phyloP scores from a whole-genome alignment of 805 yeast genomes.

The Deakozyma indianensis region DNA sequence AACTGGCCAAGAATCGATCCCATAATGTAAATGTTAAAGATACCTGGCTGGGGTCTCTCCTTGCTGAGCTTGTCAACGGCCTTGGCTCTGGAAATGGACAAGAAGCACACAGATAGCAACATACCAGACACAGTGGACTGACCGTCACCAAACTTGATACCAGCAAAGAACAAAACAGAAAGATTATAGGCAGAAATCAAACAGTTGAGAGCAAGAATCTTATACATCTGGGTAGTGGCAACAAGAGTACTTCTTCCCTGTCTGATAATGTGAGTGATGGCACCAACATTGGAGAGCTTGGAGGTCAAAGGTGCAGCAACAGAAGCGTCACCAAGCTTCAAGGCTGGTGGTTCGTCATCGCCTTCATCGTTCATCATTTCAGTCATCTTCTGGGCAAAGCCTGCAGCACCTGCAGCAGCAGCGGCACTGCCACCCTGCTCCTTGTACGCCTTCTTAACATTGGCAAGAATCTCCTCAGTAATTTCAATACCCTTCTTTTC shows the following conservation, averaged over 20 bases:
- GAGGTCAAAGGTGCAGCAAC: conserved; percentile 99
- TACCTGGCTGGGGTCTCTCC: conserved; percentile 95
- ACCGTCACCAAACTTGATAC: conserved; percentile 95
- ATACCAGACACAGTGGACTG: conserved; percentile 97
- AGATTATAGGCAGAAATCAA: conserved; percentile 91
- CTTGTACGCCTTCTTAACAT: conserved; percentile 37
- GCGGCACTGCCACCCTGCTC: conserved; percentile 26
- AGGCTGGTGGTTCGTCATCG: conserved; percentile 74
- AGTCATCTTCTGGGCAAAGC: conserved; percentile 52
- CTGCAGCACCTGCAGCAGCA: conserved; percentile 23
- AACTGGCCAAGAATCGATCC: conserved; percentile 95
- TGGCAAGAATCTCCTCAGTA: conserved; percentile 43
- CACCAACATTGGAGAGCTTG: conserved; percentile 77
- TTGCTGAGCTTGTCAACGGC: conserved; percentile 79
- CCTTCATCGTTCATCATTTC: conserved; percentile 40
- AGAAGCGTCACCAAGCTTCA: conserved; percentile 95
- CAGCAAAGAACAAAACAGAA: conserved; percentile 87
- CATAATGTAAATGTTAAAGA: conserved; percentile 90
- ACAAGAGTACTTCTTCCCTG: conserved; percentile 98
- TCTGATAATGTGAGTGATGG: conserved; percentile 87
- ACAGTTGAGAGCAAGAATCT: conserved; percentile 92
- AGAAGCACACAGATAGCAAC: conserved; percentile 82
- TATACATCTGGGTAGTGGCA: conserved; percentile 97
- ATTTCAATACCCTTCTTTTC: conserved; percentile 71
- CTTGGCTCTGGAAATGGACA: conserved; percentile 86